Base-by-base conservation (phyloP, 352 stramenopile species). In the Globisporangium solare region DNA sequence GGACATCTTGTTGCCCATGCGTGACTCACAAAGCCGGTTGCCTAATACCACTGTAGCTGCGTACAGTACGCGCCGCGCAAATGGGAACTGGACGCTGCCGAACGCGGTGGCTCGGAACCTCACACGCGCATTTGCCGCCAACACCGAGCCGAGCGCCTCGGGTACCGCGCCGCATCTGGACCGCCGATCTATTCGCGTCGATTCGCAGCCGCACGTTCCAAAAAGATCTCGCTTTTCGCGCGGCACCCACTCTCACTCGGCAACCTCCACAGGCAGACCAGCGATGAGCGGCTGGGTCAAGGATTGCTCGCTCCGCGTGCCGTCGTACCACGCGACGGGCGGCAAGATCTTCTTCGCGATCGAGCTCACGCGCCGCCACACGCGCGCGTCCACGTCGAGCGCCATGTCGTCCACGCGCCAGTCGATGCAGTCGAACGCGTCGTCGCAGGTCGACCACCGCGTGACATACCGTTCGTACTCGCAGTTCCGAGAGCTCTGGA, bases 401-500 rank as follows among this genome's bases (percentile, higher is more conserved):
- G 54, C 56, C 55, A 61, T 32, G 60, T 73, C 56, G 24, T 50
- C 31, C 24, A 42, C 51, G 21, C 63, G 68, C 15, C 60, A 46
- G 3, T 59, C 58, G 12, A 58, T 65, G 24, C 46, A 56, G 45
- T 62, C 45, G 13, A 66, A 49, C 1, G 32, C 54, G 11, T 59
- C 62, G 41, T 47, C 47, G 37, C 68, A 49, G 47, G 61, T 41
- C 13, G 55, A 66, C 18, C 60, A 49, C 31, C 57, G 61, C 41
- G 73, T 58, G 49, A 71, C 73, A 7, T 54, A 71, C 49, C 67
- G 73, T 48, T 80, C 73, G 2, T 79, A 79, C 50, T 76, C 71
- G 39, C 77, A 86, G 40, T 90, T 90, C 66, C 76, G 76, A n/a
- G 64, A 52, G 12, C 64, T 90, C 32, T 76, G 80, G 57, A 74